Conservation (phyloP, 1,139 yeast species). For the Debaryomycetaceae sp. region DNA sequence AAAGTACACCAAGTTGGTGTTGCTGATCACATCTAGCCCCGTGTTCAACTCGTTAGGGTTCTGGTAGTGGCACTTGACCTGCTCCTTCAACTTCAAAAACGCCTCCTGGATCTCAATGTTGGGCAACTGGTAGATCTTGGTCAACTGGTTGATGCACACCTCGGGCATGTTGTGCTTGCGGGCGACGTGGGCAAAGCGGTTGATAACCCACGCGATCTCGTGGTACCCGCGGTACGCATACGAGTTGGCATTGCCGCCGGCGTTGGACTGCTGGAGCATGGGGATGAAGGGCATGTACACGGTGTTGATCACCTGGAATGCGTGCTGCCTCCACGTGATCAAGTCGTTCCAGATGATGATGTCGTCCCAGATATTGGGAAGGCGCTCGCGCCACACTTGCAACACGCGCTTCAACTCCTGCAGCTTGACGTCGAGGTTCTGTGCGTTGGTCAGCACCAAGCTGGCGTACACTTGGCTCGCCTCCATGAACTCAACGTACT, state of each 20-base stretch:
- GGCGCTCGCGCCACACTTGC: conserved; percentile 96
- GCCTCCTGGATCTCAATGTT: conserved; percentile 99
- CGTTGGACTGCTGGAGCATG: conserved; percentile 69
- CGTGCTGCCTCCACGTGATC: conserved; percentile 98
- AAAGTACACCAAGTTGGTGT: conserved; percentile 91
- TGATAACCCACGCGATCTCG: conserved; percentile 98
- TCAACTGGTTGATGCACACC: conserved; percentile 88
- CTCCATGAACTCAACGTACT: conserved; percentile 95
- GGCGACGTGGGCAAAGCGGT: conserved; percentile 97
- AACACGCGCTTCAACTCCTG: conserved; percentile 91
- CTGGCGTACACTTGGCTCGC: conserved; percentile 93
- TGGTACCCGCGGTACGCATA: conserved; percentile 97
- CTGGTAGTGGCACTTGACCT: conserved; percentile 95
- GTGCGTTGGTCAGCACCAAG: conserved; percentile 84
- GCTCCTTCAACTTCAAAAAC: conserved; percentile 89
- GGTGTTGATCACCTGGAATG: conserved; percentile 93
- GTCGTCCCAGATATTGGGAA: conserved; percentile 97
- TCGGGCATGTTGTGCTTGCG: conserved; percentile 96
- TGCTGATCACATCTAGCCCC: conserved; percentile 94
- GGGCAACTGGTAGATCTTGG: conserved; percentile 92
- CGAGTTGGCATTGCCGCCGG: conserved; percentile 74
- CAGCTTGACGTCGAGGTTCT: conserved; percentile 84
- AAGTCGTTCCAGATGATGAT: conserved; percentile 96
- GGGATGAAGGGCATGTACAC: conserved; percentile 93
- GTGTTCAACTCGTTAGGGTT: conserved; percentile 82